Evolutionary conservation across 768 basidiomycete species (phyloP).

Genomic region (Leccinum boreale): DNA sequence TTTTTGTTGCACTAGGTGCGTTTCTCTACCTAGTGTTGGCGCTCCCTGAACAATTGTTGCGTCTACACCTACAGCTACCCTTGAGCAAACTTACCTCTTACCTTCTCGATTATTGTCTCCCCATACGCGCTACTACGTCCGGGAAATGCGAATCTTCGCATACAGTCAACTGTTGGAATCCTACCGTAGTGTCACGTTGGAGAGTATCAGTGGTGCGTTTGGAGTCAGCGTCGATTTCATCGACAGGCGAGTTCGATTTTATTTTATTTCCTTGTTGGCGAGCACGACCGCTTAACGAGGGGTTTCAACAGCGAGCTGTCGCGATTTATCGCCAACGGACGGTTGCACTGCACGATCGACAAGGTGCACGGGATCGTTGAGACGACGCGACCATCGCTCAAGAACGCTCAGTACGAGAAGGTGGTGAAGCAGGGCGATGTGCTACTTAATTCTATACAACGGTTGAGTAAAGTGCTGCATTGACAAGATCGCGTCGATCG

Average conservation of each 20-base stretch:
- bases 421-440: constrained; percentile 94
- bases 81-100: constrained; percentile 85
- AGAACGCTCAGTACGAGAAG: constrained; percentile 88
- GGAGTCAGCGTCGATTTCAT: constrained; percentile 88
- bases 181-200: constrained; percentile 85
- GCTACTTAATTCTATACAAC: constrained; percentile 80
- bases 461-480: constrained; percentile 85
- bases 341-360: constrained; percentile 88
- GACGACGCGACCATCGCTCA: constrained; percentile 72
- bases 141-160: constrained; percentile 95
- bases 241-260: constrained; percentile 58
- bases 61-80: constrained; percentile 53
- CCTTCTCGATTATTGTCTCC: constrained; percentile 82
- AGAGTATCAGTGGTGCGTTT: constrained; percentile 81
- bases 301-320: constrained; percentile 68
- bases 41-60: not conserved
- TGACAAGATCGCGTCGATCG: constrained; percentile 19
- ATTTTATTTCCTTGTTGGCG: not conserved
- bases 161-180: constrained; percentile 90
- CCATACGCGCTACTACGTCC: constrained; percentile 86
- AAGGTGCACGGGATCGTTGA: constrained; percentile 93
- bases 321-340: constrained; percentile 83
- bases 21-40: constrained; percentile 2
- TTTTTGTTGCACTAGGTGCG: constrained; percentile 85
- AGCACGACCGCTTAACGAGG: not conserved